phyloP scores from a whole-genome alignment of 2,329 filamentous ascomycete genomes.

The Cercospora janseana region DNA sequence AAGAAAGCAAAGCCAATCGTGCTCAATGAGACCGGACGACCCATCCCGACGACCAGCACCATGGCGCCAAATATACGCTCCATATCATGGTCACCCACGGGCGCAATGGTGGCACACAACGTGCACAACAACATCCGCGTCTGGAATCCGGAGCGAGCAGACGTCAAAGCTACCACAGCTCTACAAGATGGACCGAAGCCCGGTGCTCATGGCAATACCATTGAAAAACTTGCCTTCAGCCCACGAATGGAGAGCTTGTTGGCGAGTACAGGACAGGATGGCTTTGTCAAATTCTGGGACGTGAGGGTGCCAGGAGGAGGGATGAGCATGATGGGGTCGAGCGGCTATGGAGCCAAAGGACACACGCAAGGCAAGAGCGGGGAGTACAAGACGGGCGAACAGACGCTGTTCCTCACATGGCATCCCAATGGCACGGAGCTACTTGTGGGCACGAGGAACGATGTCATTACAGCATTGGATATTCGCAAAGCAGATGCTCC shows the following conservation, averaged over 20 bases:
- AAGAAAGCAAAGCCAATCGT: slow-evolving; percentile 65
- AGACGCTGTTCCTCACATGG: slow-evolving; percentile 59
- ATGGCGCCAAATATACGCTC: slow-evolving; percentile 35
- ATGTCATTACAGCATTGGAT: slow-evolving; percentile 37
- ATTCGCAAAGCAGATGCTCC: slow-evolving; percentile 27
- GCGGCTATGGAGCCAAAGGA: slow-evolving; percentile 47
- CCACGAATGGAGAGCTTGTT: slow-evolving; percentile 74
- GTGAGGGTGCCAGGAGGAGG: slow-evolving; percentile 59
- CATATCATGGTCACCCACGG: slow-evolving; percentile 83
- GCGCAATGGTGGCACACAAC: slow-evolving; percentile 80
- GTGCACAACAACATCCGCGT: slow-evolving; percentile 69
- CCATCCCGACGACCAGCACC: slow-evolving; percentile 30
- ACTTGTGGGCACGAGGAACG: slow-evolving; percentile 70
- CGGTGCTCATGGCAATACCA: slow-evolving; percentile 45
- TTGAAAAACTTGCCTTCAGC: slow-evolving; percentile 77
- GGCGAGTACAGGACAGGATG: slow-evolving; percentile 71
- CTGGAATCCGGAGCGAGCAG: slow-evolving; percentile 76
- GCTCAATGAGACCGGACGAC: slow-evolving; percentile 51
- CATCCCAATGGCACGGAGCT: slow-evolving; percentile 67
- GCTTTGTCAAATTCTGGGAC: slow-evolving; percentile 76
- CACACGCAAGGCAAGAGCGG: slow-evolving; percentile 43
- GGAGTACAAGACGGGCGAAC: slow-evolving; percentile 55
- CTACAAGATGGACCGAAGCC: slow-evolving; percentile 51
- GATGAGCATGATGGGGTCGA: slow-evolving; percentile 30
- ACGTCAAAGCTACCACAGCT: slow-evolving; percentile 72